Conservation (phyloP, 1,284 basidiomycete genomes). For the Ceratobasidium papillatum region DNA sequence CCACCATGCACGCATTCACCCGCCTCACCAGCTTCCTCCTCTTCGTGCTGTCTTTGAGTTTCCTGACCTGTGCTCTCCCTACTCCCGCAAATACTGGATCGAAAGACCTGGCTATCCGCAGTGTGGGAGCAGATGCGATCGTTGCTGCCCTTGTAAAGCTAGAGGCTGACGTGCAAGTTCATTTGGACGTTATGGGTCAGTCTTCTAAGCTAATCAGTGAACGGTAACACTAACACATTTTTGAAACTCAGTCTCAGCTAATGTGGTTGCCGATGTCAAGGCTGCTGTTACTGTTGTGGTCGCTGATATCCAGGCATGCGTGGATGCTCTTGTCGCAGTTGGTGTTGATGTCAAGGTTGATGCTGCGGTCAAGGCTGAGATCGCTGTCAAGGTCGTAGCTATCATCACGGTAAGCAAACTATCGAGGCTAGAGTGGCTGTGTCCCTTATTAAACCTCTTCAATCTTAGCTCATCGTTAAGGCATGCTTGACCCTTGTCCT, state of each 20-base stretch:
- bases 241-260: background rate
- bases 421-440: no score
- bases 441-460: background rate
- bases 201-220: background rate
- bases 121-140: background rate
- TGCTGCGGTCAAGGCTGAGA: background rate
- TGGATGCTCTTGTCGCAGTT: background rate
- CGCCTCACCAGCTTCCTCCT: constrained; percentile 10
- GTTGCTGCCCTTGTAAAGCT: background rate
- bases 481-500: background rate
- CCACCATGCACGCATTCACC: constrained; percentile 12
- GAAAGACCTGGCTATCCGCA: background rate
- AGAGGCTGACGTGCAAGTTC: background rate
- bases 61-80: constrained; percentile 11
- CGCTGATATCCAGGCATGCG: background rate
- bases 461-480: constrained; percentile 5
- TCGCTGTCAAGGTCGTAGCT: background rate
- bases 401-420: background rate
- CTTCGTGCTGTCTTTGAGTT: constrained; percentile 31
- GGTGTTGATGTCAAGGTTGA: background rate
- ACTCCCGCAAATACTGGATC: background rate
- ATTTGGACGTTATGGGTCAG: background rate
- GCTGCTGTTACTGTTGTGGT: background rate
- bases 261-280: background rate
- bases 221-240: no score